Evolutionary conservation across 2,329 filamentous ascomycete species (phyloP).

Genomic region (Hymenoscyphus salicellus): DNA sequence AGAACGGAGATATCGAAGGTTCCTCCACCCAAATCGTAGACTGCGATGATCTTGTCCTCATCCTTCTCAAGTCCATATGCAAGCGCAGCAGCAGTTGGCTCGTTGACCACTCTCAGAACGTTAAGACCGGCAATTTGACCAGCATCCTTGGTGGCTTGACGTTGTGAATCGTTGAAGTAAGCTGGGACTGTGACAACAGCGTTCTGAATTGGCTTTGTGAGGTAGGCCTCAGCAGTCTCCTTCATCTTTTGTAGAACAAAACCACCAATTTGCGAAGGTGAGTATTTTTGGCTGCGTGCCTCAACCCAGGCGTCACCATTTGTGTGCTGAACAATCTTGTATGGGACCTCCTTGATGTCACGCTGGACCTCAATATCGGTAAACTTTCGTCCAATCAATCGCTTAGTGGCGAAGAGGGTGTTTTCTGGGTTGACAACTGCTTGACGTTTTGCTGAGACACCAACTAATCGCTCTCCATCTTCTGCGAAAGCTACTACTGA

Average conservation of each 20-base stretch:
- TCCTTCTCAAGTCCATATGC: constrained; percentile 97
- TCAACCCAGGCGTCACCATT: constrained; percentile 97
- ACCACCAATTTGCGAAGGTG: constrained; percentile 95
- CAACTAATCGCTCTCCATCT: constrained; percentile 92
- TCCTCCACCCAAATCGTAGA: constrained; percentile 97
- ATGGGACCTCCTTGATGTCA: constrained; percentile 95
- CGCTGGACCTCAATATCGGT: constrained; percentile 90
- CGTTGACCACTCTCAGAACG: constrained; percentile 95
- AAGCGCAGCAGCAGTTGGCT: constrained; percentile 92
- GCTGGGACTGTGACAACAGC: constrained; percentile 95
- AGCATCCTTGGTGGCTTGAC: constrained; percentile 96
- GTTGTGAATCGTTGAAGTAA: constrained; percentile 98
- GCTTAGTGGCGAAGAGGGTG: constrained; percentile 97
- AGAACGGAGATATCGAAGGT: constrained; percentile 99
- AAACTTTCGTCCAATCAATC: constrained; percentile 97
- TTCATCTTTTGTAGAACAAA: constrained; percentile 99
- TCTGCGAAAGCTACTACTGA: constrained; percentile 94
- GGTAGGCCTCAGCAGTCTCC: constrained; percentile 93
- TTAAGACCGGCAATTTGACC: constrained; percentile 95
- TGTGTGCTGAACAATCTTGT: constrained; percentile 96
- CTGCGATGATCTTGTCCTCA: constrained; percentile 81
- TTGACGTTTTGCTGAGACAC: constrained; percentile 96
- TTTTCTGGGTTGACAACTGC: constrained; percentile 98
- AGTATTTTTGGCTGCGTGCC: constrained; percentile 92
- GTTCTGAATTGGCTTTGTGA: constrained; percentile 88